Evolutionary conservation across 176 grass and related monocot species (phyloP), one percentile per base, ranked within the genome.

Genomic region (Tillandsia leiboldiana): DNA sequence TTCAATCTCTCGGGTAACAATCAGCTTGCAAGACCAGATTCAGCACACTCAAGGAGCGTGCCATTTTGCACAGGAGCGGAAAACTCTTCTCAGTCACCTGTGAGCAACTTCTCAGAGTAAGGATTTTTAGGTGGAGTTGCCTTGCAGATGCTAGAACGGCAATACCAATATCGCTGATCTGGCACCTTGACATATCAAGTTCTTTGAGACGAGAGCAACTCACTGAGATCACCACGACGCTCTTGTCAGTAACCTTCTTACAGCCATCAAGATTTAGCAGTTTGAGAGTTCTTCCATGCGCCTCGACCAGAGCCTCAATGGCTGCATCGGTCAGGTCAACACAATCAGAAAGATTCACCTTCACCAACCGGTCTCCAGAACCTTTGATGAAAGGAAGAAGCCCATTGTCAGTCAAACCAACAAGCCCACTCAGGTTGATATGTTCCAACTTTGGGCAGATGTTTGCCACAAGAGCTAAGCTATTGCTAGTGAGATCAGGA

Each of bases 21-120:
- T 86, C 67, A 90, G 73, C 76, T 90, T 86, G 85, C 95, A 99
- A 67, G 76, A 90, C 78, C 87, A 99, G 84, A 65, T 99, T 99
- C 42, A 99, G 84, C 47, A 82, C 94, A 78, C 82, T 74, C 77
- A 99, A 70, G 7, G 86, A 88, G 9, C 74, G 65, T 0, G 82
- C 85, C 89, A 99, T 83, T 69, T 86, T 99, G 20, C 89, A 82
- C 68, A 99, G 66, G 71, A 85, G 86, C 13, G 87, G 87, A 51
- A 90, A 62, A 6, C 90, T 93, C 84, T 99, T 93, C 50, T 80
- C 63, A 48, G 89, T 99, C 56, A 99, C 69, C 79, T 90, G 90
- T 52, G 78, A 71, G 48, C 94, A 99, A 22, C 84, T 77, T 8
- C 90, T 86, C 51, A 99, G 78, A 27, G 87, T 90, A 49, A 99